Evolutionary conservation across 108 stramenopile genomes (phyloP).

Genomic region (Craspedostauros australis): DNA sequence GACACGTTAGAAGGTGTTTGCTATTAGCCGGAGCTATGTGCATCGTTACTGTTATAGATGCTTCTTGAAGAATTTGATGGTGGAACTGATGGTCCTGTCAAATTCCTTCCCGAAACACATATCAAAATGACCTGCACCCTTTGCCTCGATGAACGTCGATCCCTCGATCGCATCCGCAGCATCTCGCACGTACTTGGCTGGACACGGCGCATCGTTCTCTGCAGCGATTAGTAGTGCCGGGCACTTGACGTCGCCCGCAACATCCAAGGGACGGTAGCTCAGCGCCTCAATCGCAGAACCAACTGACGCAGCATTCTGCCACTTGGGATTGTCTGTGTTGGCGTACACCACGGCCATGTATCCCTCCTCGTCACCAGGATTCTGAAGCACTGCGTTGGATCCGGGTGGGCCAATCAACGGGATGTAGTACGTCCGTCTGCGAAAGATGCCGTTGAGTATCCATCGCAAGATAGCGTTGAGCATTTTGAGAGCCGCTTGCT

Average conservation of each 20-base stretch:
- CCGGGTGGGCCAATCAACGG: constrained; percentile 21
- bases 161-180: neutral
- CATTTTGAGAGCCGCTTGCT: neutral
- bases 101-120: constrained; percentile 1
- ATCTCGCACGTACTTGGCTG: neutral
- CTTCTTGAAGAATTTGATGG: too few relatives aligned
- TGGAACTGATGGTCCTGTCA: too few relatives aligned
- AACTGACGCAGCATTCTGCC: constrained; percentile 19
- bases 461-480: constrained; percentile 1
- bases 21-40: too few relatives aligned
- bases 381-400: constrained; percentile 24
- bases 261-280: constrained; percentile 16
- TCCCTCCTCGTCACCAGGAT: constrained; percentile 25
- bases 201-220: constrained; percentile 19
- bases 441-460: neutral
- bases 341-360: constrained; percentile 1
- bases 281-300: constrained; percentile 9
- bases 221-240: constrained; percentile 13
- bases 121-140: constrained; percentile 6
- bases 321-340: neutral
- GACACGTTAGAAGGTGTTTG: too few relatives aligned
- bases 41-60: too few relatives aligned
- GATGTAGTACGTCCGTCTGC: constrained; percentile 7
- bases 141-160: neutral
- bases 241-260: neutral